phyloP scores from a whole-genome alignment of 805 yeast genomes.

The Sungouiella thailandica region DNA sequence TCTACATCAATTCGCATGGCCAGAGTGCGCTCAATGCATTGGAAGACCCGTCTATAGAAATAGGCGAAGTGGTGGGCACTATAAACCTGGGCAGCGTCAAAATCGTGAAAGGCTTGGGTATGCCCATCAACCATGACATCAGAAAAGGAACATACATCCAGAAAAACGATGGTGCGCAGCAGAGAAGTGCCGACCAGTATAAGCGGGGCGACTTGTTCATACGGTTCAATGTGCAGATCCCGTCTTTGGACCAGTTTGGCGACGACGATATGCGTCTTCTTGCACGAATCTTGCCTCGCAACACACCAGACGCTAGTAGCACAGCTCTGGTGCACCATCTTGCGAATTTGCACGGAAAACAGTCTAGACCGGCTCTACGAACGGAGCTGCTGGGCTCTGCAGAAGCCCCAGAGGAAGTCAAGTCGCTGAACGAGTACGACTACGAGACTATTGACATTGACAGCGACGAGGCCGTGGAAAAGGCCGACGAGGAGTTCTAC shows the following conservation, averaged over 20 bases:
- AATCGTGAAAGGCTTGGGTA: slow-evolving; percentile 49
- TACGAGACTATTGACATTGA: slow-evolving; percentile 12
- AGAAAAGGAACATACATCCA: slow-evolving; percentile 23
- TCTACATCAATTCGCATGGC: slow-evolving; percentile 36
- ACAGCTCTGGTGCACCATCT: slow-evolving; percentile 8
- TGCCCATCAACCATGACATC: slow-evolving; percentile 46
- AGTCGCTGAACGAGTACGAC: slow-evolving; percentile 9
- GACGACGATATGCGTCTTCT: slow-evolving; percentile 18
- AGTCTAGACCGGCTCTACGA: background rate
- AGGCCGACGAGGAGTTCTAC: slow-evolving; percentile 12
- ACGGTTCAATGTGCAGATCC: slow-evolving; percentile 34
- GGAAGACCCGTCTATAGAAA: slow-evolving; percentile 15
- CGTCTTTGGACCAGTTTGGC: slow-evolving; percentile 25
- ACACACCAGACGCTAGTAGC: slow-evolving; percentile 2
- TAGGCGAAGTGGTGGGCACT: slow-evolving; percentile 50
- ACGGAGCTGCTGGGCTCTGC: background rate
- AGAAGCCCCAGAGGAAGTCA: background rate
- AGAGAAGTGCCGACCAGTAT: slow-evolving; percentile 4
- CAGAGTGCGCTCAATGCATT: slow-evolving; percentile 8
- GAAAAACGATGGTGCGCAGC: slow-evolving; percentile 6
- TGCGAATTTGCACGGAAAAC: slow-evolving; percentile 8
- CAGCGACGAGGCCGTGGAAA: slow-evolving; percentile 12
- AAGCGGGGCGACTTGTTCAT: slow-evolving; percentile 34
- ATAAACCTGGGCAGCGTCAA: slow-evolving; percentile 46
- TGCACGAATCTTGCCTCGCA: slow-evolving; percentile 15